A percentile compares a stretch with the other conserved stretches of the same genome.
Evolutionary conservation across 176 grass and related monocot species (phyloP).

Genomic region (Eleusine coracana): DNA sequence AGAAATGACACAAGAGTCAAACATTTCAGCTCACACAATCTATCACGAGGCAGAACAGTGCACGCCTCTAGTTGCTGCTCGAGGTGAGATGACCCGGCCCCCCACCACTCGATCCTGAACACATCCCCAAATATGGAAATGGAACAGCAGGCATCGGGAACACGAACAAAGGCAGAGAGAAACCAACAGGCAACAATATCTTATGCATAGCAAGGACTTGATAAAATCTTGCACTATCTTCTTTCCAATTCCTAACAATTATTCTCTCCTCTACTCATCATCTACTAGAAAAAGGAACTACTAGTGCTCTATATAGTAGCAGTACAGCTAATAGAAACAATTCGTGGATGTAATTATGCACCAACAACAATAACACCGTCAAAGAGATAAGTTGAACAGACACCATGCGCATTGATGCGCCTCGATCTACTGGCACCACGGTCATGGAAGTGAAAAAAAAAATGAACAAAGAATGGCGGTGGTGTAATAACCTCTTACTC

Average conservation of each 20-base stretch:
- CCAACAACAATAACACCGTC: constrained; percentile 26
- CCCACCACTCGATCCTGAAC: constrained; percentile 27
- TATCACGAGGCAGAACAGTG: constrained; percentile 46
- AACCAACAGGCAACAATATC: constrained; percentile 45
- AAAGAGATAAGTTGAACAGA: constrained; percentile 31
- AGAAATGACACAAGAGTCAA: constrained; percentile 43
- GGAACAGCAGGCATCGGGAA: constrained; percentile 49
- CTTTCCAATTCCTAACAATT: constrained; percentile 42
- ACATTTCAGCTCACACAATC: constrained; percentile 44
- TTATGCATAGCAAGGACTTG: constrained; percentile 32
- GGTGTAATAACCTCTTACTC: constrained; percentile 48
- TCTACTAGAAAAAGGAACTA: neutral
- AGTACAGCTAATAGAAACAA: constrained; percentile 30
- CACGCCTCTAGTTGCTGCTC: constrained; percentile 44
- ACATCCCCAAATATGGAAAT: constrained; percentile 50
- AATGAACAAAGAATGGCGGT: constrained; percentile 45
- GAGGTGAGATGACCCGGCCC: constrained; percentile 52
- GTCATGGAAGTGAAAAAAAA: constrained; percentile 8
- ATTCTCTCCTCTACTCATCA: constrained; percentile 21
- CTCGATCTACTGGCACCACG: constrained; percentile 8
- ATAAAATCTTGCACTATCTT: constrained; percentile 46
- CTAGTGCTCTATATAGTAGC: neutral
- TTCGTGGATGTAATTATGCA: constrained; percentile 43
- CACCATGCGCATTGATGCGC: constrained; percentile 40
- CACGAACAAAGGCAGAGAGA: constrained; percentile 26